Percentiles rank a stretch among this genome's conserved stretches.
Evolutionary conservation across 2,329 filamentous ascomycete genomes (phyloP).

Genomic region (Penicillium sp.): DNA sequence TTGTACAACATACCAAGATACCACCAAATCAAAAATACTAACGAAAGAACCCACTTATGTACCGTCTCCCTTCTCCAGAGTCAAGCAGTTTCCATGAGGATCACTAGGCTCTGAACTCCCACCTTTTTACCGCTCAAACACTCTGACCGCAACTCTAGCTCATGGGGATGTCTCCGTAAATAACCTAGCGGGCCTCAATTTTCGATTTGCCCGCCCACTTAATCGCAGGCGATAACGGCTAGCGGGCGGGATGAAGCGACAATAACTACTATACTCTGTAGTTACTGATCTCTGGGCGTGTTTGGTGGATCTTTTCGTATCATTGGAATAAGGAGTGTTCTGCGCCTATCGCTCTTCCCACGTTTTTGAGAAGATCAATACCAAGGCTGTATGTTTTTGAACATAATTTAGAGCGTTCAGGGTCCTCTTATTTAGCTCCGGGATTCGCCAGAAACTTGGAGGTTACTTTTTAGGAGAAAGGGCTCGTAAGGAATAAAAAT

Average conservation of each 20-base stretch:
- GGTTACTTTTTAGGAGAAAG: neutral
- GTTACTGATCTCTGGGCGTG: neutral
- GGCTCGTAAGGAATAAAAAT: neutral
- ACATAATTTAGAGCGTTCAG: neutral
- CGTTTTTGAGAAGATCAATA: neutral
- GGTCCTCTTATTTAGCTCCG: neutral
- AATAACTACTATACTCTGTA: neutral
- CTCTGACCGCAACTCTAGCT: conserved; percentile 28
- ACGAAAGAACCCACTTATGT: neutral
- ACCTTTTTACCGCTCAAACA: conserved; percentile 12
- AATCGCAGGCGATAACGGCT: conserved; percentile 8
- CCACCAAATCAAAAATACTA: neutral
- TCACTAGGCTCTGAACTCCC: conserved; percentile 16
- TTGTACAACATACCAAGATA: neutral
- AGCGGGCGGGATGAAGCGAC: conserved; percentile 23
- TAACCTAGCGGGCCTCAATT: conserved; percentile 21
- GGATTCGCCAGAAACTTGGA: no score
- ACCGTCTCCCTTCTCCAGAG: neutral
- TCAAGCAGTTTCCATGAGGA: conserved; percentile 11
- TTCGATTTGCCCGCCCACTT: conserved; percentile 18
- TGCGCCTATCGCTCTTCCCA: conserved; percentile 4
- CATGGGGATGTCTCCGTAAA: conserved; percentile 21
- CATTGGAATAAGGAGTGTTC: neutral
- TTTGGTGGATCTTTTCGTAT: neutral
- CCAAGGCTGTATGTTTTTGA: neutral